Evolutionary conservation across 202 grass and related monocot genomes (phyloP), one percentile per base, ranked within the genome.

Genomic region (Panicum virgatum): DNA sequence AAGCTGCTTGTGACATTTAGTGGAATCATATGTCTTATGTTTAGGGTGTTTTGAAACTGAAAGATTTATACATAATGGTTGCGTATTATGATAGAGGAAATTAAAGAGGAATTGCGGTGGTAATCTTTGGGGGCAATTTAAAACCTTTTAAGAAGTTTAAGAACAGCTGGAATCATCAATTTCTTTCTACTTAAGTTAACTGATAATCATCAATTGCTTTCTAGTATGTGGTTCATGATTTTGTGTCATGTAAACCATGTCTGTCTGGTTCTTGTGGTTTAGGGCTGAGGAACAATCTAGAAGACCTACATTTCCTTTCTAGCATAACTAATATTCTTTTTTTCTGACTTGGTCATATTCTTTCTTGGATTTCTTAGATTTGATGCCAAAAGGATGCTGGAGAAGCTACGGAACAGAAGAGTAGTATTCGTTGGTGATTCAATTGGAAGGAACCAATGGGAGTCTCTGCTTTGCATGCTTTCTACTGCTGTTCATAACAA

Each of bases 381-480:
- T 72, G 87, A 88, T 80, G 84, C 90, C 5, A 86, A 75, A 81
- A 78, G 19, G 58, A 98, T 94, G 92, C 92, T 94, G 6, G 84
- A 88, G 69, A 89, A 86, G 76, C 84, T 98, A 40, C 34, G 90
- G n/a, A 91, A 98, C 79, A 91, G 52, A 73, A 85, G 90, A 52
- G 52, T 98, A 3, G 90, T 91, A 67, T 98, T 98, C 42, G 90
- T 87, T 71, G 95, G 95, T 20, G 95, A 94, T 72, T 98, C 95
- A 58, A 98, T 98, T 53, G 90, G 95, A 63, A 80, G 92, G 64
- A 98, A 98, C 82, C 95, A 97, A 53, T 97, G 91, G 91, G 94
- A 97, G 67, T 97, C 91, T 66, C 94, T 97, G 39, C 89, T 97
- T 37, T 97, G 91, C 54, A 82, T 97, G 86, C 91, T 97, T 32